Evolutionary conservation across 1,139 yeast species (phyloP), one percentile per base, ranked within the genome.

Genomic region (Pneumocystis canis): DNA sequence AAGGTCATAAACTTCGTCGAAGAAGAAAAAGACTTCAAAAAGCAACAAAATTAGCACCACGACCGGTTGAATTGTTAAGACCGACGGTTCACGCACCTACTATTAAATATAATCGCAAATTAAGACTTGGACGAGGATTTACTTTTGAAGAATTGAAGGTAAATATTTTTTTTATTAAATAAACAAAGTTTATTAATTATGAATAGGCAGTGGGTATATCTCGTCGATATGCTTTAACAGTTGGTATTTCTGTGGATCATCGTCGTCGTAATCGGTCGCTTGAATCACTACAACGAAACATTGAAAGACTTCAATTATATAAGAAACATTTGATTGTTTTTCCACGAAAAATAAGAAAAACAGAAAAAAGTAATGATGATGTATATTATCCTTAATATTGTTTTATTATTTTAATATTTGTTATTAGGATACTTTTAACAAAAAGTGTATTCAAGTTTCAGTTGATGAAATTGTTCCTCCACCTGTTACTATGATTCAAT

Each of bases 101-200:
- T 73, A 80, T 89, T 83, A 88, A 83, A 82, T 92, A 92, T 90
- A 92, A 92, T 95, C 89, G 97, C 85, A 92, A 90, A 82, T 89
- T 90, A 73, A 89, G 98, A 84, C 95, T 96, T 75, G 98, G 98
- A 80, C 90, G 95, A 82, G 98, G 98, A 79, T 92, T 92, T 89
- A 84, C 97, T 73, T 84, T 90, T 73, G 95, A 95, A 78, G 98
- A 92, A 84, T 81, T 94, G 76, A 92, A 92, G 85, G 67, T 65
- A 58, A 25, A 63, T 35, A n/a, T 1, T 39, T 33, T 5, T 16
- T 18, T 20, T 11, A 5, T 32, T 28, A 6, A 30, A 28, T 25
- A 1, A n/a, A n/a, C n/a, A n/a, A n/a, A n/a, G 39, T 16, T n/a
- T 25, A 16, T 20, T 20, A n/a, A 25, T 9, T 5, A 1, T 61